Conservation (phyloP, 306 rosid species). For the Datisca glomerata region DNA sequence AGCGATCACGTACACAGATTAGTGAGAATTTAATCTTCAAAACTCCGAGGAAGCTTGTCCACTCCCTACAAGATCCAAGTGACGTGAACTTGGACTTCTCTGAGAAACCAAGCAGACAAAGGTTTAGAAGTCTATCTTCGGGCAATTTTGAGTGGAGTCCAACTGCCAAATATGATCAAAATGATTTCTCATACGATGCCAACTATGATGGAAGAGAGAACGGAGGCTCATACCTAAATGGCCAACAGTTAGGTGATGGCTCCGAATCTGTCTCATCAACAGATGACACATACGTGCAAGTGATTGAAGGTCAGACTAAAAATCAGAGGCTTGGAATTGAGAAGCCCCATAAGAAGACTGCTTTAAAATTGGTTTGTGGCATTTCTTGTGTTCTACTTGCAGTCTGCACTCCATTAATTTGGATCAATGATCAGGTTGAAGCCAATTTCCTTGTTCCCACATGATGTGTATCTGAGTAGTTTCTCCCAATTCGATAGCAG, state of each 20-base stretch:
- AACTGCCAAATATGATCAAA: conserved; percentile 22
- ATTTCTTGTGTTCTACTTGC: conserved; percentile 39
- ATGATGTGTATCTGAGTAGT: too few relatives aligned
- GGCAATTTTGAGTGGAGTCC: conserved; percentile 45
- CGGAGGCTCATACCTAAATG: conserved; percentile 24
- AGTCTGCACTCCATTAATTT: conserved; percentile 30
- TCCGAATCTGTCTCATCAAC: conserved; percentile 70
- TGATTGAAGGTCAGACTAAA: conserved; percentile 7
- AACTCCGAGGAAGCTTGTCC: conserved; percentile 69
- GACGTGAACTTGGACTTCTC: conserved; percentile 30
- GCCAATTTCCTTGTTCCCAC: conserved; percentile 12
- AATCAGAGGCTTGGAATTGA: conserved; percentile 5
- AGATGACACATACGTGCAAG: conserved; percentile 17
- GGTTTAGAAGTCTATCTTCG: conserved; percentile 41
- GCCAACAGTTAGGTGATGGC: conserved; percentile 32
- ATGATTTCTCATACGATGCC: conserved; percentile 14
- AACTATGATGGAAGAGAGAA: conserved; percentile 14
- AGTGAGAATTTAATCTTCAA: conserved; percentile 37
- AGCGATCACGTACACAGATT: conserved; percentile 38
- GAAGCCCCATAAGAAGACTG: conserved; percentile 24
- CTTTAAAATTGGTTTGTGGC: conserved; percentile 37
- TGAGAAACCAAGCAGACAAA: conserved; percentile 19
- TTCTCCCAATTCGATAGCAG: too few relatives aligned
- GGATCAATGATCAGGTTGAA: conserved; percentile 49
- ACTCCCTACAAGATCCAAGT: conserved; percentile 58